Evolutionary conservation across 192 early-diverging fungal species (phyloP), one percentile per base, ranked within the genome.

Genomic region (Thamnidium elegans): DNA sequence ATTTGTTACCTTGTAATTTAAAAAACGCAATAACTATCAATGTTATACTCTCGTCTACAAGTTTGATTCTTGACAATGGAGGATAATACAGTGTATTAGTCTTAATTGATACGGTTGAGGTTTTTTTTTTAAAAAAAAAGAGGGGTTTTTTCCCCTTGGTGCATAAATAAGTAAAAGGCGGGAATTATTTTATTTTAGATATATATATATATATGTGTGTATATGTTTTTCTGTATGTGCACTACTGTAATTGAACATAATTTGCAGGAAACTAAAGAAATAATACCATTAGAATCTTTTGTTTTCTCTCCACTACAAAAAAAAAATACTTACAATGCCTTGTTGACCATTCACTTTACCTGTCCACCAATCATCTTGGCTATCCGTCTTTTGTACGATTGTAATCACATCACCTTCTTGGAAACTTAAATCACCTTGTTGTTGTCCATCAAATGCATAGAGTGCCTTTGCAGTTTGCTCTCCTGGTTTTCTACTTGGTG

Each of bases 291-390:
- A 55, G 3, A 56, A 14, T 46, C 31, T 26, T 26, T 26, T 26
- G 1, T 26, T 26, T 26, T 26, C n/a, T n/a, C 2, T 2, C 15
- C 67, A 55, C 9, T 26, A 55, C 9, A 14, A 13, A 3, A 13
- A 65, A 34, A 23, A 4, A 32, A 20, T 9, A 72, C 70, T 72
- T 72, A 72, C 70, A 1, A 65, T 50, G 4, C 71, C 71, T 43
- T 58, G 48, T 55, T 62, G 17, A 30, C 44, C 51, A 55, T 63
- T 43, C 7, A 74, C 20, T 47, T 61, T 70, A 10, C 78, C 78
- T 26, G 69, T 55, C 78, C 78, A 79, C 78, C 78, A 80, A 54
- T 71, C 72, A 45, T 80, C 74, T 23, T 56, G 54, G 3, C 75
- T 77, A 42, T 77, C 67, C n/a, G 65, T 71, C 47, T 70, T 77